Evolutionary conservation across 2,329 filamentous ascomycete species (phyloP), one percentile per base, ranked within the genome.

Genomic region (Orbilia brochopaga): DNA sequence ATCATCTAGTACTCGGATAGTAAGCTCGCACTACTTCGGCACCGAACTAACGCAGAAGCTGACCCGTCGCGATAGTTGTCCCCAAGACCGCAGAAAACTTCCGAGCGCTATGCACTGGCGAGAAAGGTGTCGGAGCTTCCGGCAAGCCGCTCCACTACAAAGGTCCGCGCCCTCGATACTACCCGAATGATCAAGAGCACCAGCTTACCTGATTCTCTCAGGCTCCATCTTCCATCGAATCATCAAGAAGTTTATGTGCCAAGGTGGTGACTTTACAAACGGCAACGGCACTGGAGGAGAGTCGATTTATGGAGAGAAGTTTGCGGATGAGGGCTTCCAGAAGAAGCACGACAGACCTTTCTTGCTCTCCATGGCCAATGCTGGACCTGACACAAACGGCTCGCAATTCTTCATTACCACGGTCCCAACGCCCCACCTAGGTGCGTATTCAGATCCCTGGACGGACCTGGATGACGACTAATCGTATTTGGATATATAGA

Each of bases 341-440:
- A 81, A 97, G 73, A 91, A 89, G 79, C 94, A 99, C 78, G 94
- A 99, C 81, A 96, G 93, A 81, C 90, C 94, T 1, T 99, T 72
- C 60, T 96, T 79, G 97, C 92, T 0, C 83, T 97, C 69, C 37
- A 99, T 99, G 94, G 94, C 94, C 15, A 99, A 99, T 79, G 93
- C 94, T 0, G 94, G 94, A 0, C 92, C 92, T 0, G 92, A 93
- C 77, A 97, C 92, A 37, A 99, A 99, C 78, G 94, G 90, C 13
- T 94, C 90, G 77, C 94, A 99, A 79, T 99, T 99, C 79, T 99
- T 99, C 78, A 96, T 99, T 75, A 99, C 94, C 0, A 97, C 93
- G 0, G 94, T 50, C 60, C 50, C 57, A 1, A 72, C 67, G 19
- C 67, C 60, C 5, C 67, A 69, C 30, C 30, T 57, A 23, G 67